Conservation (phyloP, 768 basidiomycete genomes). For the Myochromella boudieri region DNA sequence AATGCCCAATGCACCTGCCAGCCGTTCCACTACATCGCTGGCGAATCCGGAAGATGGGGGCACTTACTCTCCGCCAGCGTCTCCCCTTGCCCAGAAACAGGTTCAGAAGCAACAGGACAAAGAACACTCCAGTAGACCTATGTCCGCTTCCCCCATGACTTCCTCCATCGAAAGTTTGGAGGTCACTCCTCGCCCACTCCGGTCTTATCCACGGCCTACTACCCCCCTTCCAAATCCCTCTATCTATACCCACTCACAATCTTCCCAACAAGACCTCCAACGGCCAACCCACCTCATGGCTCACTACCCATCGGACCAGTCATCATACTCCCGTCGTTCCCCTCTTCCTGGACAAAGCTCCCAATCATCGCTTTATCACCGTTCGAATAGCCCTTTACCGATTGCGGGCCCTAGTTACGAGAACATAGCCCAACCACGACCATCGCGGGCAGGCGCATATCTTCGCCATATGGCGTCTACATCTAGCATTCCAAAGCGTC, state of each 20-base stretch:
- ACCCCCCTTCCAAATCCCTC: slow-evolving; percentile 12
- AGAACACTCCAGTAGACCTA: slow-evolving; percentile 20
- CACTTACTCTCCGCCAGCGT: slow-evolving; percentile 30
- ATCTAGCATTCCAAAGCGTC: slow-evolving; percentile 39
- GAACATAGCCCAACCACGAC: slow-evolving; percentile 32
- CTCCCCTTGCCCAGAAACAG: slow-evolving; percentile 27
- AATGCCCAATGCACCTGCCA: slow-evolving; percentile 40
- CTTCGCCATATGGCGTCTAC: slow-evolving; percentile 74
- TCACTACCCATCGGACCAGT: slow-evolving; percentile 14
- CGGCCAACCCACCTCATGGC: slow-evolving; percentile 11
- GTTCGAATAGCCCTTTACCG: slow-evolving; percentile 17
- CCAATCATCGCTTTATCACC: slow-evolving; percentile 24
- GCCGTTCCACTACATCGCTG: slow-evolving; percentile 20
- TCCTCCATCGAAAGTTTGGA: slow-evolving; percentile 36
- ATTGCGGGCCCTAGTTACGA: slow-evolving; percentile 24
- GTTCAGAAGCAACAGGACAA: slow-evolving; percentile 12
- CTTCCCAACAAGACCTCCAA: slow-evolving; percentile 8
- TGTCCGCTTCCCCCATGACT: slow-evolving; percentile 28
- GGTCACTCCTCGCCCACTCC: slow-evolving; percentile 21
- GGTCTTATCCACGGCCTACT: slow-evolving; percentile 10
- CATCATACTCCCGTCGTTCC: slow-evolving; percentile 10
- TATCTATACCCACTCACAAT: slow-evolving; percentile 8
- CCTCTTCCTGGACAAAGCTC: slow-evolving; percentile 13
- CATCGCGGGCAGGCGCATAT: slow-evolving; percentile 63
- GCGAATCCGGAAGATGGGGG: slow-evolving; percentile 11